A percentile compares a stretch with the other conserved stretches of the same genome.
phyloP scores from a whole-genome alignment of 345 rosid genomes.

The Populus davidiana region DNA sequence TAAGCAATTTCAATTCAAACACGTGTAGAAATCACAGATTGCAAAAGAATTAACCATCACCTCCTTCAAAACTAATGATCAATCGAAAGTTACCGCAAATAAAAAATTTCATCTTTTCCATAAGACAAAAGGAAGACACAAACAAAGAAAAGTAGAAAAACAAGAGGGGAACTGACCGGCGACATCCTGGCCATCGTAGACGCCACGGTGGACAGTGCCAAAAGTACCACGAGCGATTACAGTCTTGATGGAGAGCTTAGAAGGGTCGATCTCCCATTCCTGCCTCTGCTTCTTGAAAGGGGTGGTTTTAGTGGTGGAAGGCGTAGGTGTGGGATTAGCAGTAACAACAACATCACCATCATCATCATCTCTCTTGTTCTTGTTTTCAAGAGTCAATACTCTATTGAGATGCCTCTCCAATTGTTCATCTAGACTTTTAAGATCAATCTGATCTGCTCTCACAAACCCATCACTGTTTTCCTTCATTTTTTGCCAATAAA shows the following conservation, averaged over 20 bases:
- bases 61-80: neutral
- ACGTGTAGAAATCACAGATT: conserved; percentile 58
- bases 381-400: conserved; percentile 58
- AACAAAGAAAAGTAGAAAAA: conserved; percentile 1
- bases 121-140: neutral
- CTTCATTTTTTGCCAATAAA: conserved; percentile 36
- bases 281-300: conserved; percentile 40
- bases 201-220: conserved; percentile 95
- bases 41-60: conserved; percentile 35
- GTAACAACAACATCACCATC: neutral
- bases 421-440: conserved; percentile 91
- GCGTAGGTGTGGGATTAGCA: conserved; percentile 8
- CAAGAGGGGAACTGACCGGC: conserved; percentile 62
- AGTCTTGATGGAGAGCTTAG: conserved; percentile 73
- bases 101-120: neutral
- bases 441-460: conserved; percentile 97
- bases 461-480: conserved; percentile 77
- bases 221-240: conserved; percentile 98
- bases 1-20: conserved; percentile 39
- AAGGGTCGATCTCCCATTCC: conserved; percentile 97
- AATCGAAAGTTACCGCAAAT: neutral
- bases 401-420: conserved; percentile 77
- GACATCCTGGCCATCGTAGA: conserved; percentile 80
- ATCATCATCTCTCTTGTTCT: conserved; percentile 43
- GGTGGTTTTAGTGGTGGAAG: conserved; percentile 9